Base-by-base conservation (phyloP, 2,329 filamentous ascomycete genomes). In the Zasmidium cellare region DNA sequence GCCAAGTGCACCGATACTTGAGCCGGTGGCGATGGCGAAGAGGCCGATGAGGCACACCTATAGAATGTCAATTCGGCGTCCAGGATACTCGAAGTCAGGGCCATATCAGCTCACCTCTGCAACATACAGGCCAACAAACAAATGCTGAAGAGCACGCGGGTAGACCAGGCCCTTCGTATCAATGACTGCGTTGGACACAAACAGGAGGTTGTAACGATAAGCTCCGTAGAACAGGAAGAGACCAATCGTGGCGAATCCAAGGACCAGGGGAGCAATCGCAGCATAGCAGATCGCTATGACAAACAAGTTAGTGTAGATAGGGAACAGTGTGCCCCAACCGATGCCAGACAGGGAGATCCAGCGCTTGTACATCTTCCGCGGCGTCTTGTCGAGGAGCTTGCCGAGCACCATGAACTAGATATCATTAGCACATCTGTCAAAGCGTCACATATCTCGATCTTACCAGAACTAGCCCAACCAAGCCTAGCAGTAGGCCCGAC, bases 121-220 rank as follows among this genome's bases (percentile, higher is more conserved):
- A 35, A 97, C 81, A 72, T 97, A 97, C 51, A 96, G 79, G 20
- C 93, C 92, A 1, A 88, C 87, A 24, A 93, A 86, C 49, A 96
- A 84, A 58, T 97, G 92, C 72, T 96, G 88, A 52, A 97, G 79
- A 1, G 90, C 92, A n/a, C 88, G 88, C 1, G 91, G 88, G 71
- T 96, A 97, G 66, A 91, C 87, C 14, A 93, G 83, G 16, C 93
- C 92, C 70, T 96, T 91, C 38, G 90, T 96, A 71, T 97, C 92
- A 68, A 96, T 87, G 58, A 85, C 78, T 9, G 89, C 86, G 71
- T 96, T 90, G 51, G 87, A 88, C 35, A 96, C 91, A 73, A 91
- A 97, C 51, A 97, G 82, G 55, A 97, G 76, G 71, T 96, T 96
- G 81, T 97, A 96, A 18, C 90, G 85, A 80, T 91, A 96, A 49